Percentiles rank a stretch among this genome's conserved stretches.
phyloP scores from a whole-genome alignment of 139 green algal genomes.

The Zygnema cylindricum region DNA sequence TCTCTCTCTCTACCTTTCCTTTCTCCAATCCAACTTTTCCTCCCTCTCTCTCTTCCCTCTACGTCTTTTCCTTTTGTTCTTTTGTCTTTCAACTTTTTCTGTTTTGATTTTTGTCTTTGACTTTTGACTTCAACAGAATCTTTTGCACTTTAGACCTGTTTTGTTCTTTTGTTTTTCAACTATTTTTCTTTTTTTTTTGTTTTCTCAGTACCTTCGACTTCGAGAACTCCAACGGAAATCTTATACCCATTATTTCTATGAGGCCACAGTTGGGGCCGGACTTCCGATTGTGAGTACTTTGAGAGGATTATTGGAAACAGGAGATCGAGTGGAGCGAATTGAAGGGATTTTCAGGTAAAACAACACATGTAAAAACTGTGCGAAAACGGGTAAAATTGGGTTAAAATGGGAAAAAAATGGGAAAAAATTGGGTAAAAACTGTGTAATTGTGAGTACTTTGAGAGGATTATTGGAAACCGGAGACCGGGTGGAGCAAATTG shows the following conservation, averaged over 20 bases:
- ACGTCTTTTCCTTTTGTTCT: too few species aligned
- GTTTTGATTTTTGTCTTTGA: conserved; percentile 13
- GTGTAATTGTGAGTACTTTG: conserved; percentile 93
- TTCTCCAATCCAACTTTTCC: too few species aligned
- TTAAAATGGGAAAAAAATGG: too few species aligned
- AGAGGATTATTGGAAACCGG: conserved; percentile 89
- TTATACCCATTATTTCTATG: conserved; percentile 98
- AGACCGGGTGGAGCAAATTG: conserved; percentile 78
- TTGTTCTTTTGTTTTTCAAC: not conserved
- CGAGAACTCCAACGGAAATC: conserved; percentile 79
- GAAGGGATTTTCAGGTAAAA: conserved; percentile 85
- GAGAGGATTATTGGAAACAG: conserved; percentile 86
- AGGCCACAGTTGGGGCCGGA: conserved; percentile 89
- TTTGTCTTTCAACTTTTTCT: too few species aligned
- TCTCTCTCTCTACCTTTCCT: too few species aligned
- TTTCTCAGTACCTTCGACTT: conserved; percentile 81
- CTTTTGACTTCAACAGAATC: not conserved
- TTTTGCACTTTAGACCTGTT: not conserved
- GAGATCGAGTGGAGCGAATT: conserved; percentile 80
- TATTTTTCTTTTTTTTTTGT: too few species aligned
- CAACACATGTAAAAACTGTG: too few species aligned
- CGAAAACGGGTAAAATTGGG: too few species aligned
- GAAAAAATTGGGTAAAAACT: conserved; percentile 86
- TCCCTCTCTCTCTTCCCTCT: too few species aligned
- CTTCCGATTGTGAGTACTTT: conserved; percentile 94